These are phyloP conservation scores for Claviceps monticola DNA, from an alignment of 2,329 filamentous ascomycete species.

Conservation along the genomic window DNA sequence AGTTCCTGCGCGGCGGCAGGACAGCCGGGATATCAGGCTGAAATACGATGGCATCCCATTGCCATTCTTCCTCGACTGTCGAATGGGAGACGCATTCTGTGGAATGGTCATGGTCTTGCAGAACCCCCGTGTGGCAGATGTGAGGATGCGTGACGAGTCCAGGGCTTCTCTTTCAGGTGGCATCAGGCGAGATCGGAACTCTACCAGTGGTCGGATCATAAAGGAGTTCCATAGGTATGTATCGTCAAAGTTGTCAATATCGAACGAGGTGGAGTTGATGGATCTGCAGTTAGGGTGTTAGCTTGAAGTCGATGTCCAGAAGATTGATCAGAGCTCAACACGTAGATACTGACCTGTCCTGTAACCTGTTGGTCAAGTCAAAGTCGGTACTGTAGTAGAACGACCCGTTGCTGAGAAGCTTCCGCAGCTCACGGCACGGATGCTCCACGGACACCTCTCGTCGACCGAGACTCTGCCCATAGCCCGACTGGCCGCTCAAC, in stretches of 20 bases:
- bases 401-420: conserved; percentile 80
- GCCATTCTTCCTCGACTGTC: conserved; percentile 33
- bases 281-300: conserved; percentile 34
- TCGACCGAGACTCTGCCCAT: conserved; percentile 37
- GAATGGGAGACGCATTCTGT: conserved; percentile 57
- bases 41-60: conserved; percentile 70
- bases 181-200: conserved; percentile 73
- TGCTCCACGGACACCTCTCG: conserved; percentile 65
- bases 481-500: conserved; percentile 29
- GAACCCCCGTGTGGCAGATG: conserved; percentile 87
- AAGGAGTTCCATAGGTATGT: conserved; percentile 96
- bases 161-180: conserved; percentile 61
- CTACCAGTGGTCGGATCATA: conserved; percentile 86
- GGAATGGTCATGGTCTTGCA: conserved; percentile 78
- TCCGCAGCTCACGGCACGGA: conserved; percentile 80
- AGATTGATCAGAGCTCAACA: not conserved
- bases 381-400: conserved; percentile 99
- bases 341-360: conserved; percentile 51
- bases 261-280: conserved; percentile 63
- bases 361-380: conserved; percentile 83
- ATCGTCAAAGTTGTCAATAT: conserved; percentile 85
- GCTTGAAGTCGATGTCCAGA: not conserved
- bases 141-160: conserved; percentile 79
- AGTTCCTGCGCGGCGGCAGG: conserved; percentile 81
- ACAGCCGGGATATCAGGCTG: conserved; percentile 82